These are phyloP conservation scores for Tagetes patula DNA, from an alignment of 129 eudicot genomes.

Conservation along the genomic window DNA sequence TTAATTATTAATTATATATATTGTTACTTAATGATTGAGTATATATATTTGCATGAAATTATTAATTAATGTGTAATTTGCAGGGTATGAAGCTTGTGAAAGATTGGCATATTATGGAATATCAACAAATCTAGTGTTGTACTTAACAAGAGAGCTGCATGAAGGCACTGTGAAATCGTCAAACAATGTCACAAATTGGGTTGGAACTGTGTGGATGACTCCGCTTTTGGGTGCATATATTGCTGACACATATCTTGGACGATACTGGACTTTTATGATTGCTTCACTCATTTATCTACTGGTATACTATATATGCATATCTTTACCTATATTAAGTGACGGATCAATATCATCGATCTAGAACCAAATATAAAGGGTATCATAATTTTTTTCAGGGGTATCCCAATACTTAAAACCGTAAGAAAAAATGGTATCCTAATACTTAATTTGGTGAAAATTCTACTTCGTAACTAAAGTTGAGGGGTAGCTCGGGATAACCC, in stretches of 20 bases:
- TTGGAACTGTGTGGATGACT: constrained; percentile 70
- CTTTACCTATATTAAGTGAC: background rate
- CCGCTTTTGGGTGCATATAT: constrained; percentile 73
- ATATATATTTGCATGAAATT: too few relatives aligned
- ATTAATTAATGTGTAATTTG: background rate
- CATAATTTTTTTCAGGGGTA: too few relatives aligned
- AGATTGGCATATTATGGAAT: constrained; percentile 78
- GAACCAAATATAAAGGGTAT: too few relatives aligned
- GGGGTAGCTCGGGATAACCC: too few relatives aligned
- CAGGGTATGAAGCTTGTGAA: constrained; percentile 72
- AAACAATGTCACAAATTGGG: constrained; percentile 79
- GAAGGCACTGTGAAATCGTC: constrained; percentile 79
- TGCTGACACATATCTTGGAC: constrained; percentile 63
- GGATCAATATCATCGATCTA: too few relatives aligned
- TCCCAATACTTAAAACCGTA: too few relatives aligned
- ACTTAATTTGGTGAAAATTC: too few relatives aligned
- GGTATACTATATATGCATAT: constrained; percentile 25
- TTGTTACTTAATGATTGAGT: too few relatives aligned
- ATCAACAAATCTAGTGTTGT: constrained; percentile 61
- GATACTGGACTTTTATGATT: constrained; percentile 79
- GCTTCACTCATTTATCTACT: constrained; percentile 45
- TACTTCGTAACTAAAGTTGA: too few relatives aligned
- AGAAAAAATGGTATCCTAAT: too few relatives aligned
- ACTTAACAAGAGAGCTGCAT: constrained; percentile 51
- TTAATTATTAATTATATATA: too few relatives aligned